These are phyloP conservation scores for Spiromastix sp. DNA, from an alignment of 2,329 filamentous ascomycete genomes.

Conservation along the genomic window DNA sequence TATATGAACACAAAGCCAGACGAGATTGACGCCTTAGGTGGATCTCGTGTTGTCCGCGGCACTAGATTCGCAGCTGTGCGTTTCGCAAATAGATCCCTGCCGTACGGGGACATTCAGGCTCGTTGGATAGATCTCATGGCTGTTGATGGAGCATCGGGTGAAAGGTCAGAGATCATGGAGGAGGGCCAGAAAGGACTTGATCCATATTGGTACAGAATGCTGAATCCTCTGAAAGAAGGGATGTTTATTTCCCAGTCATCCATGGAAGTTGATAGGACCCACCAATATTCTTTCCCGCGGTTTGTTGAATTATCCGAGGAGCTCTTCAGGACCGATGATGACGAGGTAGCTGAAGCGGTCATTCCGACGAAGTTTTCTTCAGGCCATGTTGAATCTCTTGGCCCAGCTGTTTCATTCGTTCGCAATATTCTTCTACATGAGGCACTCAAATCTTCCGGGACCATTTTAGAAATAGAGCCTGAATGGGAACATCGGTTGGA, in stretches of 20 bases:
- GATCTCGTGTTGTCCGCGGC: conserved; percentile 50
- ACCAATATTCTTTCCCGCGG: conserved; percentile 29
- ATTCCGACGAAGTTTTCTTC: conserved; percentile 18
- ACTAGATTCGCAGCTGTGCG: conserved; percentile 74
- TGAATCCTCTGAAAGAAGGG: conserved; percentile 43
- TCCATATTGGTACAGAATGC: conserved; percentile 58
- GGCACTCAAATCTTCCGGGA: conserved; percentile 38
- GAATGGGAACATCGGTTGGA: conserved; percentile 81
- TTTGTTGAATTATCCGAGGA: conserved; percentile 27
- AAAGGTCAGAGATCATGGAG: conserved; percentile 74
- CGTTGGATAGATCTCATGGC: conserved; percentile 86
- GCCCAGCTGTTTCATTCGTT: conserved; percentile 60
- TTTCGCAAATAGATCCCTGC: conserved; percentile 80
- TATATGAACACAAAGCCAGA: conserved; percentile 50
- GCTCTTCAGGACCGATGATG: conserved; percentile 3
- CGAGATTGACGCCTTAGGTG: conserved; percentile 28
- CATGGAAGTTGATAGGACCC: conserved; percentile 43
- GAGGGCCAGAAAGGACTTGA: conserved; percentile 85
- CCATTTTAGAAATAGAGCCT: conserved; percentile 51
- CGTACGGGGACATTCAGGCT: conserved; percentile 65
- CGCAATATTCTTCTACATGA: conserved; percentile 50
- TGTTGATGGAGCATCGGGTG: conserved; percentile 53
- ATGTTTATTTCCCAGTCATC: conserved; percentile 33
- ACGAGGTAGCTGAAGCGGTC: conserved; percentile 3
- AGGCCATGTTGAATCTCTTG: conserved; percentile 44